Evolutionary conservation across 2,329 filamentous ascomycete species (phyloP).

Genomic region (Colletotrichum liaoningense): DNA sequence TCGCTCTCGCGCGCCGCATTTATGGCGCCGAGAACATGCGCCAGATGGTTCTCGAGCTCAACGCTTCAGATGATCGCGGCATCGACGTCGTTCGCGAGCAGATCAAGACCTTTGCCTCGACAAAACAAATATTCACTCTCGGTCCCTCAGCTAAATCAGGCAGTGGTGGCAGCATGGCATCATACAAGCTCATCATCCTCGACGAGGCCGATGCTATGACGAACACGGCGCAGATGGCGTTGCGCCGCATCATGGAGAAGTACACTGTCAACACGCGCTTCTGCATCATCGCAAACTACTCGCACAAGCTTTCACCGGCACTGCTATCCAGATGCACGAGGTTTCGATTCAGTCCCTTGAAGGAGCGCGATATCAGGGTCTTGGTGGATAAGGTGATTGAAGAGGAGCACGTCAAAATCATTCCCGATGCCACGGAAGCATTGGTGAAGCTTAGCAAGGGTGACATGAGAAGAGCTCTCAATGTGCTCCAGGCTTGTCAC

Average conservation of each 20-base stretch:
- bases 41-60: slow-evolving; percentile 98
- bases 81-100: slow-evolving; percentile 98
- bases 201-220: slow-evolving; percentile 99
- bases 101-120: slow-evolving; percentile 99
- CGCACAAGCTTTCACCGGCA: slow-evolving; percentile 95
- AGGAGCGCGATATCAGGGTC: slow-evolving; percentile 85
- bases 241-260: slow-evolving; percentile 98
- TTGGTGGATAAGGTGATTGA: slow-evolving; percentile 91
- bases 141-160: slow-evolving; percentile 64
- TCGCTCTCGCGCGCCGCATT: slow-evolving; percentile 91
- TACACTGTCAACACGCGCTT: slow-evolving; percentile 98
- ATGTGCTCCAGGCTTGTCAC: slow-evolving; percentile 96
- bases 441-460: slow-evolving; percentile 91
- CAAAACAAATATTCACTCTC: slow-evolving; percentile 91
- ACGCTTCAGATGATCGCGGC: slow-evolving; percentile 95
- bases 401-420: slow-evolving; percentile 88
- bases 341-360: slow-evolving; percentile 94
- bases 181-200: slow-evolving; percentile 95
- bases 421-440: slow-evolving; percentile 81
- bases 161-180: slow-evolving; percentile 65
- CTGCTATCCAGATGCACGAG: slow-evolving; percentile 92
- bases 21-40: slow-evolving; percentile 93
- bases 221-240: slow-evolving; percentile 96
- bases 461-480: slow-evolving; percentile 94
- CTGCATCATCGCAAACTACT: slow-evolving; percentile 99